Conservation (phyloP, 768 basidiomycete species). For the Boletus barrowsii region DNA sequence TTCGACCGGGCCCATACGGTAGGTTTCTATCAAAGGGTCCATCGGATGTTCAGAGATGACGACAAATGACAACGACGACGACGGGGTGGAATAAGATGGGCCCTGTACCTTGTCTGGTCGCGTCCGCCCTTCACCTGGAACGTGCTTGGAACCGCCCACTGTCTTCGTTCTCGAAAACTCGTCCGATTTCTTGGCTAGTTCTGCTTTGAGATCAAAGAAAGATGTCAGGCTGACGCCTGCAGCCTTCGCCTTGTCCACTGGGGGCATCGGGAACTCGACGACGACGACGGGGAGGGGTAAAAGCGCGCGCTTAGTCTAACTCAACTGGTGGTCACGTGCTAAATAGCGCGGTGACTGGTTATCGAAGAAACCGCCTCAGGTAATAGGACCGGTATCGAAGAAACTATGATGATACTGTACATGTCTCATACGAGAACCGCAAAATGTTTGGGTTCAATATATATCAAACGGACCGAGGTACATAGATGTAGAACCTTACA, state of each 20-base stretch:
- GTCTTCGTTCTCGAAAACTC: slow-evolving; percentile 66
- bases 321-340: slow-evolving; percentile 10
- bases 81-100: background rate
- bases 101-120: slow-evolving; percentile 64
- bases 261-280: slow-evolving; percentile 35
- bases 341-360: too few relatives aligned
- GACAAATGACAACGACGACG: background rate
- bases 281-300: background rate
- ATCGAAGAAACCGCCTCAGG: too few relatives aligned
- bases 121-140: slow-evolving; percentile 57
- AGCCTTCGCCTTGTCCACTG: slow-evolving; percentile 56
- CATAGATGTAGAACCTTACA: slow-evolving; percentile 70
- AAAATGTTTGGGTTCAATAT: background rate
- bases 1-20: slow-evolving; percentile 76
- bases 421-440: background rate
- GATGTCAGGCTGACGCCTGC: slow-evolving; percentile 71
- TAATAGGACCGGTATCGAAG: background rate
- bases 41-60: background rate
- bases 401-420: background rate
- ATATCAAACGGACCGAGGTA: slow-evolving; percentile 38
- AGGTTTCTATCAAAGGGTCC: slow-evolving; percentile 53
- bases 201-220: slow-evolving; percentile 77
- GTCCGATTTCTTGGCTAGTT: slow-evolving; percentile 47
- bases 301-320: background rate
- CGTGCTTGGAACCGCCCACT: slow-evolving; percentile 45